Conservation (phyloP, 495 filamentous ascomycete genomes). For the Xylaria venustula region DNA sequence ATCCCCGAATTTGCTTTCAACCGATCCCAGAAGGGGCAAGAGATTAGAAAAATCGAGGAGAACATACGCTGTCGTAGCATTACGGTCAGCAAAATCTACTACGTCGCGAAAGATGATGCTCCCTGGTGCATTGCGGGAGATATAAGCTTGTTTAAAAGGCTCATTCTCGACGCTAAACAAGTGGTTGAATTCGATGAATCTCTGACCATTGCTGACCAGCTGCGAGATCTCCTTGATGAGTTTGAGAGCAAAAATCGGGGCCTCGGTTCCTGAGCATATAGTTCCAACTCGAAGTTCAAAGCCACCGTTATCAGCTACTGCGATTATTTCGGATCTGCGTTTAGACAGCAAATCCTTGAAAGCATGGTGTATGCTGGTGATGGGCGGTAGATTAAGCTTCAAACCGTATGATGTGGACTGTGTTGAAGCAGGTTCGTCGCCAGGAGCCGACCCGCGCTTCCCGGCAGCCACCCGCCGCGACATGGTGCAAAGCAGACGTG, state of each 20-base stretch:
- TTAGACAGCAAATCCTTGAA: constrained; percentile 30
- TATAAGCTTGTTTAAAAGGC: constrained; percentile 76
- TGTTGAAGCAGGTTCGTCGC: no score
- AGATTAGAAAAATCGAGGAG: neutral
- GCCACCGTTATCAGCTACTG: neutral
- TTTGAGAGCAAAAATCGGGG: constrained; percentile 66
- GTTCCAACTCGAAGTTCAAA: constrained; percentile 62
- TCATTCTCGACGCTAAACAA: constrained; percentile 79
- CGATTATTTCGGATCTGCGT: neutral
- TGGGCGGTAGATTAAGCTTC: constrained; percentile 18
- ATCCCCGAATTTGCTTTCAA: no score
- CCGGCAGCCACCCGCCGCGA: neutral
- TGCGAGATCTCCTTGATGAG: constrained; percentile 43
- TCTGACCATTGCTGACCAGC: constrained; percentile 10
- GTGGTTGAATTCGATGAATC: constrained; percentile 56
- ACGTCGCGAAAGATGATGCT: constrained; percentile 69
- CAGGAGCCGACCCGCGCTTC: neutral
- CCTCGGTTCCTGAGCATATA: constrained; percentile 82
- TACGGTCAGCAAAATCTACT: constrained; percentile 51
- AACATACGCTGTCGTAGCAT: constrained; percentile 48
- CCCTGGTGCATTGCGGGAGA: constrained; percentile 64
- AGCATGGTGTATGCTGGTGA: constrained; percentile 28
- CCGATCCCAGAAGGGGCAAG: neutral
- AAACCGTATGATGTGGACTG: neutral
- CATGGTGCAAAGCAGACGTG: constrained; percentile 2